phyloP scores from a whole-genome alignment of 2,329 filamentous ascomycete species.

The Passalora sequoiae region DNA sequence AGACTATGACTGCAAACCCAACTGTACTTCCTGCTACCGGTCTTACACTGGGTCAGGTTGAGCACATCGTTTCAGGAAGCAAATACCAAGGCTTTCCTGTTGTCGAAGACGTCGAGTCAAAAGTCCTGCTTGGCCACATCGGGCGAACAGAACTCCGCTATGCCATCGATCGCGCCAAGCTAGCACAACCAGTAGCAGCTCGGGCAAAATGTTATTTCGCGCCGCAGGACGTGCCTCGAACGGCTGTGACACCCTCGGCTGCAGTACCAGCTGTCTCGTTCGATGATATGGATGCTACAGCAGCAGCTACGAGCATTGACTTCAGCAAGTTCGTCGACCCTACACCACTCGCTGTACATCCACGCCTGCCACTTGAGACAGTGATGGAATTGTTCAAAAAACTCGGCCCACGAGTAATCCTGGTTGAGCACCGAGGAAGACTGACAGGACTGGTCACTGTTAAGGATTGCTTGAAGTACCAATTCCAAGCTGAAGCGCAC shows the following conservation, averaged over 20 bases:
- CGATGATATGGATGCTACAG: constrained; percentile 53
- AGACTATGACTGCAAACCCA: constrained; percentile 70
- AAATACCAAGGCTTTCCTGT: constrained; percentile 91
- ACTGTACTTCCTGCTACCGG: constrained; percentile 69
- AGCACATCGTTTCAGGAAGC: constrained; percentile 69
- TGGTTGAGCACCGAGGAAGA: constrained; percentile 83
- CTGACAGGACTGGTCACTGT: constrained; percentile 85
- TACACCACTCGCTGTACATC: constrained; percentile 86
- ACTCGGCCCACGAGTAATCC: constrained; percentile 86
- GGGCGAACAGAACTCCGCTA: constrained; percentile 88
- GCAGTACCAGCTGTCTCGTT: constrained; percentile 46
- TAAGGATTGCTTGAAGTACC: constrained; percentile 94
- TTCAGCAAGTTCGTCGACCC: constrained; percentile 83
- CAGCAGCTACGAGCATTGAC: constrained; percentile 60
- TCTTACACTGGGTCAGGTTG: constrained; percentile 69
- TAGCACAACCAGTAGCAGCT: constrained; percentile 60
- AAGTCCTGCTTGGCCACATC: constrained; percentile 81
- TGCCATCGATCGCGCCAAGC: constrained; percentile 74
- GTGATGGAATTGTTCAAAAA: constrained; percentile 99
- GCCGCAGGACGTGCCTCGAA: constrained; percentile 29
- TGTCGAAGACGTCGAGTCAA: constrained; percentile 66
- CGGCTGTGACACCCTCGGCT: constrained; percentile 31
- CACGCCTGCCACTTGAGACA: constrained; percentile 84
- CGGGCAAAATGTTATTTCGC: constrained; percentile 71
- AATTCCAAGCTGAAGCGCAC: constrained; percentile 89